These are phyloP conservation scores for Trichosporon faecale DNA, from an alignment of 1,284 basidiomycete genomes.

Conservation along the genomic window DNA sequence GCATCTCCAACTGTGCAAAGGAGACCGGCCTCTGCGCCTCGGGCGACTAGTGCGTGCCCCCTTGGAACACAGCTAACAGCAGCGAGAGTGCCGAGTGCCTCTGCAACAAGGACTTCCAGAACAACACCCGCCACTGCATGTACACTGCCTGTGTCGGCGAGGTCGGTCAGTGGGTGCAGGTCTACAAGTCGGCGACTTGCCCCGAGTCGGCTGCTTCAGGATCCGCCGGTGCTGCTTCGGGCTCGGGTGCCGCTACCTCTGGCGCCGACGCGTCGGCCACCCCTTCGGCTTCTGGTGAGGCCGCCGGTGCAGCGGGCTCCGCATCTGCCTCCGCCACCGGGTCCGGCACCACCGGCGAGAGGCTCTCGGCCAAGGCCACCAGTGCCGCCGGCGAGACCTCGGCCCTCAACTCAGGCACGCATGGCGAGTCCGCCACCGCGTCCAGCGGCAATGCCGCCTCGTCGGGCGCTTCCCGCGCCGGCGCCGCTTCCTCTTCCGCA, in stretches of 20 bases:
- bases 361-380: neutral
- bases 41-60: neutral
- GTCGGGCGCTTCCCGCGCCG: neutral
- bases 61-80: neutral
- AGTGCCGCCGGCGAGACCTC: neutral
- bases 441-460: neutral
- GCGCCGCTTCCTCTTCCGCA: neutral
- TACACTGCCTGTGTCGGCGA: conserved; percentile 10
- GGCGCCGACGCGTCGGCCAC: neutral
- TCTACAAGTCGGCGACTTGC: neutral
- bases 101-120: conserved; percentile 8
- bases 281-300: too few relatives aligned
- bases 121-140: conserved; percentile 11
- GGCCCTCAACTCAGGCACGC: neutral
- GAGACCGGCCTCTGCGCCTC: conserved; percentile 2
- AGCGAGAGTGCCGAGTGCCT: conserved; percentile 12
- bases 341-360: neutral
- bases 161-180: neutral
- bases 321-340: too few relatives aligned
- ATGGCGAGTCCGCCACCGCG: too few relatives aligned
- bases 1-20: conserved; percentile 13
- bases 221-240: neutral
- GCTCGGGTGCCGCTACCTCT: neutral
- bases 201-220: neutral
- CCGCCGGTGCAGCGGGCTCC: too few relatives aligned